Evolutionary conservation across 371 early-diverging fungal genomes (phyloP).

Genomic region (Mortierella sp.): DNA sequence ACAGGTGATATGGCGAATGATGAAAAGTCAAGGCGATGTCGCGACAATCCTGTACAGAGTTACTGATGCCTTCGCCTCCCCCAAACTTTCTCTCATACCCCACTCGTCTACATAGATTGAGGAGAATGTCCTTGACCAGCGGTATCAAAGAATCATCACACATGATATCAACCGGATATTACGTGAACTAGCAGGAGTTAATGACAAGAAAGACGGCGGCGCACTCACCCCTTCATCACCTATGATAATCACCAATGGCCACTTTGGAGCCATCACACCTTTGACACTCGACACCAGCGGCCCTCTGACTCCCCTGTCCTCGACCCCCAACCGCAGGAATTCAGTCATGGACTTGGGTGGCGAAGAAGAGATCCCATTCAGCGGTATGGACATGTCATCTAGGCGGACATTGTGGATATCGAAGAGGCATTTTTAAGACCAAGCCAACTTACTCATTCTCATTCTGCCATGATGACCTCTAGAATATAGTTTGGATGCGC

Average conservation of each 20-base stretch:
- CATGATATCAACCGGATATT: conserved; percentile 88
- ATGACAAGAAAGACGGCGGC: conserved; percentile 59
- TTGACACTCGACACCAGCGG: conserved; percentile 28
- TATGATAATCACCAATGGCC: conserved; percentile 28
- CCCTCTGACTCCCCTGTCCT: conserved; percentile 13
- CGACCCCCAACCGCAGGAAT: conserved; percentile 24
- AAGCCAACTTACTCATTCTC: background rate
- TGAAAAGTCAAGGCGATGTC: no score
- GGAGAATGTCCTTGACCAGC: conserved; percentile 78
- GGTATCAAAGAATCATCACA: conserved; percentile 82
- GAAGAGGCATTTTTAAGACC: no score
- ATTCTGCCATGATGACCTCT: background rate
- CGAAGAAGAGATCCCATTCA: conserved; percentile 53
- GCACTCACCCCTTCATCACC: conserved; percentile 27
- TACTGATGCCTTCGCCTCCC: no score
- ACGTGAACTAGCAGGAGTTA: conserved; percentile 71
- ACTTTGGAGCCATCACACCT: conserved; percentile 29
- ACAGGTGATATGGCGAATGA: background rate
- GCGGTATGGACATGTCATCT: conserved; percentile 20
- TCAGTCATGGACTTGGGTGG: conserved; percentile 51
- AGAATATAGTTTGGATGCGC: conserved; percentile 70
- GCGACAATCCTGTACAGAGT: no score
- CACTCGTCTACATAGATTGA: conserved; percentile 64
- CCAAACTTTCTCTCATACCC: no score
- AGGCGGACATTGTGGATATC: no score